Conservation (phyloP, 2,329 filamentous ascomycete species). For the Chaetomiaceae sp. region DNA sequence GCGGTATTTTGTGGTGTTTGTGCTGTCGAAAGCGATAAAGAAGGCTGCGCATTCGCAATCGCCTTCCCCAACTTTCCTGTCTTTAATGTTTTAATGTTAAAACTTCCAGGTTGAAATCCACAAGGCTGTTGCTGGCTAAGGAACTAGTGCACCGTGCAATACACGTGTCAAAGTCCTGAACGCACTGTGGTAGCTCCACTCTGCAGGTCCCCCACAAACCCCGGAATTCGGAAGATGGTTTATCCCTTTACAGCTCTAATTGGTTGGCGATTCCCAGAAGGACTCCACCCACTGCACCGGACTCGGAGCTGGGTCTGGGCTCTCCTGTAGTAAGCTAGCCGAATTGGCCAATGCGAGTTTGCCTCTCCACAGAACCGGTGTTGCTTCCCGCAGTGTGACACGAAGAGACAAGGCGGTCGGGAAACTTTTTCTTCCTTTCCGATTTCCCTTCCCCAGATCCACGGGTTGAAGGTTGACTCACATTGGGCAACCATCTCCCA, state of each 20-base stretch:
- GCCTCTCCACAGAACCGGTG: conserved; percentile 17
- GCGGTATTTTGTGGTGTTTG: no score
- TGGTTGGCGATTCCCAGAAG: background rate
- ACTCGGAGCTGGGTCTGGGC: conserved; percentile 9
- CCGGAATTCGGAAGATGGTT: background rate
- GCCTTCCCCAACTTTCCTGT: no score
- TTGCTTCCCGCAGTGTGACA: conserved; percentile 12
- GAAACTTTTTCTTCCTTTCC: conserved; percentile 15
- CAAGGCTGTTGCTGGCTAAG: no score
- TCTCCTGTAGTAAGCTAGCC: background rate
- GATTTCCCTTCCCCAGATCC: background rate
- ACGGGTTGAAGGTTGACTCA: conserved; percentile 22
- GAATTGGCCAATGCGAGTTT: conserved; percentile 20
- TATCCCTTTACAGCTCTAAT: background rate
- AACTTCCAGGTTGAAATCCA: no score
- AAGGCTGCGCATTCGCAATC: no score
- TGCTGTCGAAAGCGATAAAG: no score
- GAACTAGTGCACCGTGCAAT: no score
- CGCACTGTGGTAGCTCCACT: no score
- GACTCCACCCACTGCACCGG: conserved; percentile 8
- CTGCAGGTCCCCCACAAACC: no score
- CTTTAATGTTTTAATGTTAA: no score
- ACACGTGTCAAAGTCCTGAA: no score
- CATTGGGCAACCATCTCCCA: background rate
- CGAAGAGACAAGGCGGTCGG: conserved; percentile 8